Conservation (phyloP, 441 rosid species). For the Oxalis stricta region DNA sequence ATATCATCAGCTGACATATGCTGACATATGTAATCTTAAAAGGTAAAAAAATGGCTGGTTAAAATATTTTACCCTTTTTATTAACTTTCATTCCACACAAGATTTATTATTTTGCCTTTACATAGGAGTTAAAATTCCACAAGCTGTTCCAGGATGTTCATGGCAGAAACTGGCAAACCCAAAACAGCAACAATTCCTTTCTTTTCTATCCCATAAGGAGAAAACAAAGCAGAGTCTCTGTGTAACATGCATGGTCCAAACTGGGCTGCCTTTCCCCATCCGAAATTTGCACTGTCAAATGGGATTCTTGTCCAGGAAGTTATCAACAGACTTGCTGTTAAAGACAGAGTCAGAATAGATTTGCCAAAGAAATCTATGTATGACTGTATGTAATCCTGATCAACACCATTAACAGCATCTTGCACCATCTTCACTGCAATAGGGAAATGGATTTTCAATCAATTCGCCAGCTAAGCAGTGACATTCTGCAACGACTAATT, state of each 20-base stretch:
- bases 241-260: slow-evolving; percentile 2
- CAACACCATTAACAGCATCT: slow-evolving; percentile 6
- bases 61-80: too few species aligned
- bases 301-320: slow-evolving; percentile 14
- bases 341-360: not conserved
- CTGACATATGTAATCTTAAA: too few species aligned
- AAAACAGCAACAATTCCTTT: slow-evolving; percentile 1
- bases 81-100: too few species aligned
- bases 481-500: not conserved
- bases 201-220: slow-evolving; percentile 1
- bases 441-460: slow-evolving; percentile 9
- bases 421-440: slow-evolving; percentile 10
- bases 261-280: slow-evolving; percentile 16
- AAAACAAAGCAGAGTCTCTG: not conserved
- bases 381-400: slow-evolving; percentile 7
- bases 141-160: slow-evolving; percentile 8
- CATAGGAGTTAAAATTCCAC: not conserved
- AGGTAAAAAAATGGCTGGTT: too few species aligned
- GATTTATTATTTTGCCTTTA: too few species aligned
- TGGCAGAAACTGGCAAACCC: slow-evolving; percentile 10
- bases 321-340: slow-evolving; percentile 1
- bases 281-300: slow-evolving; percentile 6
- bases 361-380: slow-evolving; percentile 9
- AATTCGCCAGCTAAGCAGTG: slow-evolving; percentile 7
- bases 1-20: too few species aligned